Conservation (phyloP, 2,329 filamentous ascomycete genomes). For the Talaromyces atroroseus region DNA sequence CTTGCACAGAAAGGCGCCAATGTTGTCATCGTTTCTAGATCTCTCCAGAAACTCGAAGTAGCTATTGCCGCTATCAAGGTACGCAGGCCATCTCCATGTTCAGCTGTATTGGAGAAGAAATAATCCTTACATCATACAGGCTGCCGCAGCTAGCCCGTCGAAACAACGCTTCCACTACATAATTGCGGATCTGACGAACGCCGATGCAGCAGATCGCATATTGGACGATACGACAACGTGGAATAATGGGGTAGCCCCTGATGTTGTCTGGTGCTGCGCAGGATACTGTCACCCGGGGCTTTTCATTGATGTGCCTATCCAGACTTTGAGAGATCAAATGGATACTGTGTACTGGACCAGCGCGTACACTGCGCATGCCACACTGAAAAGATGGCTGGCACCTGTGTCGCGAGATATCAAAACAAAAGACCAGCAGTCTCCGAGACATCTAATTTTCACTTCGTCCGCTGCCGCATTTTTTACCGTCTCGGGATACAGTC, state of each 20-base stretch:
- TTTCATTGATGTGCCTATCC: conserved; percentile 67
- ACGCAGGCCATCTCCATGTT: conserved; percentile 22
- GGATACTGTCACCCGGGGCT: conserved; percentile 69
- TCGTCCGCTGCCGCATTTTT: conserved; percentile 70
- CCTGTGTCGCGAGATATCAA: conserved; percentile 28
- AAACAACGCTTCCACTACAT: conserved; percentile 79
- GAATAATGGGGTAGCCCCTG: conserved; percentile 69
- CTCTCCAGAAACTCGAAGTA: conserved; percentile 64
- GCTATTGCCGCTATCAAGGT: conserved; percentile 64
- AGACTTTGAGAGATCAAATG: conserved; percentile 70
- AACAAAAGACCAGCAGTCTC: conserved; percentile 21
- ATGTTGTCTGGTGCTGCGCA: conserved; percentile 88
- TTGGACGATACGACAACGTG: conserved; percentile 67
- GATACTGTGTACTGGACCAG: conserved; percentile 87
- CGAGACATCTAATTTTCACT: conserved; percentile 81
- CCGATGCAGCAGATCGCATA: conserved; percentile 64
- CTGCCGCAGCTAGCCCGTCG: conserved; percentile 58
- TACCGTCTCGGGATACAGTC: conserved; percentile 71
- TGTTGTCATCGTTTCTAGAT: conserved; percentile 78
- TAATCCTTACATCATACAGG: conserved; percentile 36
- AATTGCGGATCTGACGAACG: conserved; percentile 70
- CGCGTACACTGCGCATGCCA: conserved; percentile 78
- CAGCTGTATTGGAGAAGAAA: background rate
- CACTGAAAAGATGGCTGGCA: conserved; percentile 67
- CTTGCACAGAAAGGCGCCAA: conserved; percentile 80